Evolutionary conservation across 2,329 filamentous ascomycete genomes (phyloP), one percentile per base, ranked within the genome.

Genomic region (Colletotrichum destructivum): DNA sequence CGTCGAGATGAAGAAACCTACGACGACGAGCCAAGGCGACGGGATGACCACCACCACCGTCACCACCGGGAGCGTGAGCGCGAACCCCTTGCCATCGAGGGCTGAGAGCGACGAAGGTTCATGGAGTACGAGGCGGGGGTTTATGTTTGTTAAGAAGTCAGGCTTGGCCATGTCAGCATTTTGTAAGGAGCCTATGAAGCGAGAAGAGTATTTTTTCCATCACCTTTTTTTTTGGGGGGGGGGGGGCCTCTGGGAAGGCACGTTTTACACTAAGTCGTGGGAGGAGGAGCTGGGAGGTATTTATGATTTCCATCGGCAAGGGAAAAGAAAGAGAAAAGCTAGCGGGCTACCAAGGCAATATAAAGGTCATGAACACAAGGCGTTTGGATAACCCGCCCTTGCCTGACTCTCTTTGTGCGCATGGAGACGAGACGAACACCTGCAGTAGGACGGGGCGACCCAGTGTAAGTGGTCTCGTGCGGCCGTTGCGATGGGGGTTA

Each of bases 21-120:
- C 5, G 77, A 77, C 3, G 77, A 75, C 21, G 75, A 75, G 35
- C 65, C 69, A 9, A 65, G 69, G 63, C 63, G 73, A 31, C 66
- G 62, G 4, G 78, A 81, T 62, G 77, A 81, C 52, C 78, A 80
- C 56, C 78, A 77, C 26, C 79, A 81, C 67, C 78, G 79, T 66
- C 78, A 75, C 13, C 77, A 81, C 61, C 77, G 78, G 60, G 78
- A 80, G n/a, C 77, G 77, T 2, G 79, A 80, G 8, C 75, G 76
- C 61, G 73, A 78, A 69, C 62, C 51, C 16, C 60, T 63, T 12
- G 72, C 69, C 31, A 69, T 74, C 26, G 71, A 71, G 42, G 69
- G 71, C n/a, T 72, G 57, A 71, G 9, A 18, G n/a, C 35, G 21
- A 21, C 6, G 15, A 35, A 31, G 46, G 31, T 7, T 54, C 23